phyloP scores from a whole-genome alignment of 2,329 filamentous ascomycete species.

The Thielaviopsis euricoi region DNA sequence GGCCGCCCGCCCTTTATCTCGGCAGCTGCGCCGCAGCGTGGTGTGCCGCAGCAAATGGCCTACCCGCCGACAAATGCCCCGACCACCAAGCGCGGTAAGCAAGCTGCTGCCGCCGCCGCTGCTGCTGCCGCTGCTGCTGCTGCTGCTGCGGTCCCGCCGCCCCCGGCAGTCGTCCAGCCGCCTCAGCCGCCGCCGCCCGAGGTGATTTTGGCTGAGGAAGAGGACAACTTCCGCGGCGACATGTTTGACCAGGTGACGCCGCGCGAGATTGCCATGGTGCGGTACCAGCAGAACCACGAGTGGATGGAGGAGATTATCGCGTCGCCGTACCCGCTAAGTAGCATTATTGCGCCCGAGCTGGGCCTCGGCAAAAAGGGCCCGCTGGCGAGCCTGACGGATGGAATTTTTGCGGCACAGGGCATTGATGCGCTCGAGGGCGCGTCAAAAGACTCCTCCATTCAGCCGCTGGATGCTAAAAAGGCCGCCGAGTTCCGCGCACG shows the following conservation, averaged over 20 bases:
- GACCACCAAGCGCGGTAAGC: slow-evolving; percentile 37
- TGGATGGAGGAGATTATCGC: slow-evolving; percentile 98
- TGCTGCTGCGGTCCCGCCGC: slow-evolving; percentile 12
- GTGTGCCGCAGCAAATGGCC: slow-evolving; percentile 43
- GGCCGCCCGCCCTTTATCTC: slow-evolving; percentile 34
- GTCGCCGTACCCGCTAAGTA: slow-evolving; percentile 70
- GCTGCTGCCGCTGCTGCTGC: slow-evolving; percentile 21
- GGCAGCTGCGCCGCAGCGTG: slow-evolving; percentile 26
- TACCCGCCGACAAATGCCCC: slow-evolving; percentile 33
- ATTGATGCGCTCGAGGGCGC: slow-evolving; percentile 28
- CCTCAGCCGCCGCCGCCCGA: slow-evolving; percentile 23
- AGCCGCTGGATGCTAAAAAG: slow-evolving; percentile 56
- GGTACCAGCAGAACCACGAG: slow-evolving; percentile 90
- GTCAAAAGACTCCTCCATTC: slow-evolving; percentile 41
- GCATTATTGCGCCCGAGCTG: slow-evolving; percentile 76
- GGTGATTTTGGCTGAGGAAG: slow-evolving; percentile 60
- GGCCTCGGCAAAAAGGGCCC: slow-evolving; percentile 74
- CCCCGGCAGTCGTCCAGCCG: slow-evolving; percentile 11
- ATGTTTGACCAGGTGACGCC: slow-evolving; percentile 81
- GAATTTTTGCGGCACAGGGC: slow-evolving; percentile 57
- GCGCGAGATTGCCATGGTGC: slow-evolving; percentile 68
- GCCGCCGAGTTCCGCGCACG: slow-evolving; percentile 72
- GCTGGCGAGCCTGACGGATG: slow-evolving; percentile 64
- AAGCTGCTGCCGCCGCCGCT: slow-evolving; percentile 22
- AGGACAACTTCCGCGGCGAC: slow-evolving; percentile 76